Conservation (phyloP, 2,329 filamentous ascomycete genomes). For the Xylariales sp. region DNA sequence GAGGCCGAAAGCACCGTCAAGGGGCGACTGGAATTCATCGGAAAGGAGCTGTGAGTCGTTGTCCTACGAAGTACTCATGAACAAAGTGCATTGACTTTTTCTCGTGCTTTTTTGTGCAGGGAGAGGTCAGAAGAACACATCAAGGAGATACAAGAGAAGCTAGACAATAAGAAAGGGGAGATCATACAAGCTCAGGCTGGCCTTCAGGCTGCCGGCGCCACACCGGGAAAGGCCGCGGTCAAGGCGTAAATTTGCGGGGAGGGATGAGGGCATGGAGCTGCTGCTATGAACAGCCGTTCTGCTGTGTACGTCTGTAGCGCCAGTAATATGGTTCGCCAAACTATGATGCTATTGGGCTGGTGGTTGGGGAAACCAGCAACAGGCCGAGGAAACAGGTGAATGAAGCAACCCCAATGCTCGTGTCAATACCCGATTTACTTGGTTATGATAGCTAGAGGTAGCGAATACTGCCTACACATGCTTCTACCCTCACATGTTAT, state of each 20-base stretch:
- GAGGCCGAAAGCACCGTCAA: slow-evolving; percentile 94
- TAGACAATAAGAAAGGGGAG: slow-evolving; percentile 69
- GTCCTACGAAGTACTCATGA: neutral
- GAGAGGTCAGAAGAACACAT: slow-evolving; percentile 61
- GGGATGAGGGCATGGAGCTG: neutral
- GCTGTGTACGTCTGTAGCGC: neutral
- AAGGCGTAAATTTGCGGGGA: slow-evolving; percentile 34
- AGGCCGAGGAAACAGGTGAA: neutral
- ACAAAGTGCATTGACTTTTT: slow-evolving; percentile 5
- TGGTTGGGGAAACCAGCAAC: neutral
- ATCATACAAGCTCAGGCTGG: slow-evolving; percentile 67
- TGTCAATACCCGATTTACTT: neutral
- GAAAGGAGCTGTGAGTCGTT: slow-evolving; percentile 83
- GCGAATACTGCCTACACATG: neutral
- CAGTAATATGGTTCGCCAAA: neutral
- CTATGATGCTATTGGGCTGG: neutral
- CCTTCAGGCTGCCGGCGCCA: slow-evolving; percentile 57
- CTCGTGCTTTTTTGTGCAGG: slow-evolving; percentile 30
- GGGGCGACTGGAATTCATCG: slow-evolving; percentile 89
- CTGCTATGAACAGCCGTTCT: neutral
- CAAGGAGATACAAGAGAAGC: slow-evolving; percentile 65
- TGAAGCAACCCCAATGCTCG: slow-evolving; percentile 1
- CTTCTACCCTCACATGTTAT: neutral
- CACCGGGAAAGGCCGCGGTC: slow-evolving; percentile 48
- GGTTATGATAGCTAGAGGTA: slow-evolving; percentile 1